Evolutionary conservation across 169 alveolate species (phyloP), one percentile per base, ranked within the genome.

Genomic region (Plasmodium inui): DNA sequence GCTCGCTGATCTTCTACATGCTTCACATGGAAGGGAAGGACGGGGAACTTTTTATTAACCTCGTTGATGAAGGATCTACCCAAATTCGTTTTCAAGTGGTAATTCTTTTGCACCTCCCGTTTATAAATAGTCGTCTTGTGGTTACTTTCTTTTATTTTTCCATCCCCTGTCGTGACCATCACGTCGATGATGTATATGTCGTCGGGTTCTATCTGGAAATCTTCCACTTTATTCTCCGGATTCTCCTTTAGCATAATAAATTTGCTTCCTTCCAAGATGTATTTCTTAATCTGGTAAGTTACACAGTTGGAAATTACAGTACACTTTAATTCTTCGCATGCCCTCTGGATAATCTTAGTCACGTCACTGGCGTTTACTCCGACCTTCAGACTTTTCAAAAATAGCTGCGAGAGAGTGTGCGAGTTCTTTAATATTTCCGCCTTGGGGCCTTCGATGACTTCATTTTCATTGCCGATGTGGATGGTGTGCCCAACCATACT

Each of bases 141-240:
- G 55, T 98, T 99, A 22, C 99, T 96, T 82, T 97, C 98, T 94
- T 96, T 98, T 6, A 99, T 97, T 92, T 97, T 97, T 37, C 99
- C 99, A 82, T 98, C 99, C 37, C 99, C 99, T 22, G 99, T 96
- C 37, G 99, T 96, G 26, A 98, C 97, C 92, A 98, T 95, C 71
- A 99, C 97, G 93, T 99, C 99, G 34, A 99, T 91, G 28, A 98
- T 97, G 94, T 98, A 98, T 53, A 98, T 99, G 91, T 99, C 99
- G 85, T 99, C 98, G 19, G 96, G 97, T 55, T 97, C 99, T 95
- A 98, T 98, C 78, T 97, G 98, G 96, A 98, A 98, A 71, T 98
- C 98, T 50, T 98, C 99, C 19, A 97, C 82, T 95, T 98, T 98
- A 82, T 98, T 98, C 82, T 98, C 99, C n/a, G 96, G 91, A 53